Evolutionary conservation across 495 filamentous ascomycete species (phyloP).

Genomic region (Pseudomonodictys pantanalensis): DNA sequence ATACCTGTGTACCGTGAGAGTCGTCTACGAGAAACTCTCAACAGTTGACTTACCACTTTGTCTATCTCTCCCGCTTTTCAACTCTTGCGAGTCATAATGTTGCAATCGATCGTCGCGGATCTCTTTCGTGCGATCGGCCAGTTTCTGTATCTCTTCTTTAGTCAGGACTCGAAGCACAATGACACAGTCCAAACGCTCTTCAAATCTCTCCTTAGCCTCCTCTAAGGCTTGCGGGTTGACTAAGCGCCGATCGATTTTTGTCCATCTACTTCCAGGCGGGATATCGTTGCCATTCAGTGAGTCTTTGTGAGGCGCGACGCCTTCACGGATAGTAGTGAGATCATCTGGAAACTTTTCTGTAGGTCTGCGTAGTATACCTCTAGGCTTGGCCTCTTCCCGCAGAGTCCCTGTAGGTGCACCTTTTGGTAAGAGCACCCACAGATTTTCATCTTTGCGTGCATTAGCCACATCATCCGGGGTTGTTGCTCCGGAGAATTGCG

Average conservation of each 20-base stretch:
- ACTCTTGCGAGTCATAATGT: not conserved
- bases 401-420: no score
- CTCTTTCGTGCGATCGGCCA: conserved; percentile 69
- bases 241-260: conserved; percentile 77
- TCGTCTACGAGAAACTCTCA: no score
- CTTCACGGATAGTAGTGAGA: conserved; percentile 71
- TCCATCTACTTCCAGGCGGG: conserved; percentile 77
- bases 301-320: conserved; percentile 84
- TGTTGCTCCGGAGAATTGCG: no score
- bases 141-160: conserved; percentile 77
- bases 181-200: conserved; percentile 76
- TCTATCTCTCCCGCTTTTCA: no score
- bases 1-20: no score
- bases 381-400: conserved; percentile 48
- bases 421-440: no score
- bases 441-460: no score
- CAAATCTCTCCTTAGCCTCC: conserved; percentile 73
- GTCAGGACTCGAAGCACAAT: conserved; percentile 77
- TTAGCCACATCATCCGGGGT: no score
- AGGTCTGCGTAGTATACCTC: conserved; percentile 69
- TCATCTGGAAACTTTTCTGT: conserved; percentile 77
- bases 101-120: conserved; percentile 54
- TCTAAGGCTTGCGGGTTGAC: conserved; percentile 80
- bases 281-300: conserved; percentile 65
- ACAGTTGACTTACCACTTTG: no score